Evolutionary conservation across 768 basidiomycete species (phyloP), one percentile per base, ranked within the genome.

Genomic region (Leccinum subtestaceum): DNA sequence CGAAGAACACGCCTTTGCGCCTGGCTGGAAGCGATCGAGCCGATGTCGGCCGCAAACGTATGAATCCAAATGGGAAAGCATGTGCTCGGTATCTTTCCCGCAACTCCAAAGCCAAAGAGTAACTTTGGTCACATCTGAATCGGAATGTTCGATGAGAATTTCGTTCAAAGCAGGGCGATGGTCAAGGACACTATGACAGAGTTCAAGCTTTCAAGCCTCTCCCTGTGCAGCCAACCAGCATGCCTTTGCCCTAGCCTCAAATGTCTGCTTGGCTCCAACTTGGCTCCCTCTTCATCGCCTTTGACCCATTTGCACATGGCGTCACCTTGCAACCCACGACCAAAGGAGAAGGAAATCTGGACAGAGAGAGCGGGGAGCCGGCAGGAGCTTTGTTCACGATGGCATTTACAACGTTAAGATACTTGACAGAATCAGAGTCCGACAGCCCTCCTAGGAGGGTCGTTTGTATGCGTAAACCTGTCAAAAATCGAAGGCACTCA

Each of bases 271-370:
- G 27, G 77, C 73, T 29, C 70, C 73, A 31, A 65, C 64, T 76
- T 77, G 27, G 77, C 73, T 29, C 70, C 73, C 32, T 67, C 59
- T 57, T 79, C 74, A 45, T 83, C 81, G 2, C 80, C 81, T 57
- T 63, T 71, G 21, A 75, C 74, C 79, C 81, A 84, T 56, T 72
- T 67, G 55, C 74, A 70, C 72, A 80, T 76, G 9, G 81, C 77
- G 13, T 81, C 78, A 2, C 79, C 78, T 67, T 84, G 83, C 27
- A 83, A 63, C 10, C 78, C 79, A 25, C 79, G 64, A 32, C 82
- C 80, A 69, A 82, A 63, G 23, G 25, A 25, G 4, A 25, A 25
- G 25, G 25, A 25, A 82, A 69, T 7, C 77, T 72, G 15, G 71
- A 63, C 51, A 81, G 71, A 53, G 53, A 59, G 13, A 62, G 47